Evolutionary conservation across 306 rosid genomes (phyloP), one percentile per base, ranked within the genome.

Genomic region (Morella rubra): DNA sequence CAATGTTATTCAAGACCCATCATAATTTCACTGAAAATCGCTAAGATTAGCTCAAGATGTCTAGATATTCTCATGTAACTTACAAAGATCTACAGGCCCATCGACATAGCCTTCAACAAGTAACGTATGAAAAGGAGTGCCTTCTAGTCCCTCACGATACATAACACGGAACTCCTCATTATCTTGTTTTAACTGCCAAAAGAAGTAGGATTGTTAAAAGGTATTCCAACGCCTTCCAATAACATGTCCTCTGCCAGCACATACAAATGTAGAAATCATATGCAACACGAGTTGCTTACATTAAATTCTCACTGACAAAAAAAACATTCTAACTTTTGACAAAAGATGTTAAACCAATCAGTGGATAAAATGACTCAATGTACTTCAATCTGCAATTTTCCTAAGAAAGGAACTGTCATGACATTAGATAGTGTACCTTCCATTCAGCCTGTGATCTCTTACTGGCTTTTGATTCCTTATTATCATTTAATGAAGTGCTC

Each of bases 51-150:
- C 86, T 59, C 46, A 77, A 71, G 53, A 69, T 8, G 0, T 13
- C 44, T 55, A 59, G 51, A 52, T 56, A 45, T 68, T 84, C 70
- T 47, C 55, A 59, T 71, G 65, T 55, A 32, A 88, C 99, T 92
- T 73, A 96, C 99, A 89, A 84, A 86, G 81, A 89, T 92, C 97
- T 68, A 84, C 73, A 64, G 99, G 91, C 46, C 96, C 99, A 55
- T 92, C 98, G 73, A 92, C 85, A 73, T 86, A 96, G 83, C 99
- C 99, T 86, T 96, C 99, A 71, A 80, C 96, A 58, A 96, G 91
- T 86, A 96, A 82, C 8, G 93, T 81, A 84, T 96, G 98, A 83
- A 79, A 90, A 3, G 99, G 98, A 83, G 89, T 85, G 81, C 98
- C 99, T 80, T 86, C 74, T 19, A 85, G 89, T 71, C 98, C 99